A percentile compares a stretch with the other conserved stretches of the same genome.
Evolutionary conservation across 768 basidiomycete species (phyloP).

Genomic region (Gymnopilus dilepis): DNA sequence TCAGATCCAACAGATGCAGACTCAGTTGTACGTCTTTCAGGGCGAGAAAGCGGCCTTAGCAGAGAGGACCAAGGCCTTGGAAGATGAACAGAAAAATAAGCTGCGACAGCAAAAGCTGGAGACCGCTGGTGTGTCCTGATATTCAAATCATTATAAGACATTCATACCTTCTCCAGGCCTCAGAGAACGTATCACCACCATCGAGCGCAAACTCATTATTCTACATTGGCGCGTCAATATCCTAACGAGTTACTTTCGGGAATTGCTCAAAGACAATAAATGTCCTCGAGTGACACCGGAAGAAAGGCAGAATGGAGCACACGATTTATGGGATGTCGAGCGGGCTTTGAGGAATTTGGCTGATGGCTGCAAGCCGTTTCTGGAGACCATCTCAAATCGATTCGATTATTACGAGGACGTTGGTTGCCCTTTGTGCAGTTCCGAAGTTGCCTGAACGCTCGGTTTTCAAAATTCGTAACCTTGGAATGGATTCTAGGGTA

Average conservation of each 20-base stretch:
- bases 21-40: neutral
- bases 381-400: neutral
- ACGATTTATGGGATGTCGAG: constrained; percentile 1
- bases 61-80: no score
- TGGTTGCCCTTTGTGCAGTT: neutral
- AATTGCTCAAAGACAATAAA: neutral
- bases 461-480: no score
- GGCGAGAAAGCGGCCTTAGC: no score
- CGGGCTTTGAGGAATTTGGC: neutral
- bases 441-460: neutral
- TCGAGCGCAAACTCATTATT: neutral
- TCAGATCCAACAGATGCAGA: neutral
- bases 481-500: no score
- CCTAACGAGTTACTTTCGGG: neutral
- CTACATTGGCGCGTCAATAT: neutral
- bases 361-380: neutral
- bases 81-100: no score
- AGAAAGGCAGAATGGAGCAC: neutral
- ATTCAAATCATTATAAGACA: no score
- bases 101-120: no score
- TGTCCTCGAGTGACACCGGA: neutral
- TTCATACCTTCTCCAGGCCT: no score
- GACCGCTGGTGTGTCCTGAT: no score
- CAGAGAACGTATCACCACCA: neutral
- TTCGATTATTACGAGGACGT: neutral